These are phyloP conservation scores for Acanthamoeba healyi DNA, from an alignment of 208 protist genomes.

Conservation along the genomic window DNA sequence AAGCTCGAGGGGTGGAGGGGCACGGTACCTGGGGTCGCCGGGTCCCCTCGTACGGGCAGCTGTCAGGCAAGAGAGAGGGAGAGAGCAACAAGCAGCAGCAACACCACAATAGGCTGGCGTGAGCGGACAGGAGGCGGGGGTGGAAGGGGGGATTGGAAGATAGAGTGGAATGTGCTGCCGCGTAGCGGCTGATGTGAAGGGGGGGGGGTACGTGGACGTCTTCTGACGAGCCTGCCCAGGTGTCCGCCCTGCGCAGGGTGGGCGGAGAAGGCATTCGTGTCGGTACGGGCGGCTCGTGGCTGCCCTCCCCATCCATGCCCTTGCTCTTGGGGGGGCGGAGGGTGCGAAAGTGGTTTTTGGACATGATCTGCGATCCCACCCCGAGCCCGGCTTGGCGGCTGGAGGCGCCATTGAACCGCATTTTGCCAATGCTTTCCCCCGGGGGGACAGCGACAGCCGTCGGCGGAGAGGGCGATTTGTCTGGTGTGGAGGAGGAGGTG, in stretches of 20 bases:
- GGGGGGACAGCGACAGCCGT: neutral
- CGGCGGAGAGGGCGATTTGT: neutral
- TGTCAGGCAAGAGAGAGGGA: too few relatives aligned
- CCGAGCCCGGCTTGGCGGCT: neutral
- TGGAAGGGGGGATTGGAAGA: too few relatives aligned
- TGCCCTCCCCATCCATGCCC: neutral
- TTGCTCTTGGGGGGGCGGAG: neutral
- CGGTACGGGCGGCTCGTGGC: neutral
- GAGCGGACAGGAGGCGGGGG: too few relatives aligned
- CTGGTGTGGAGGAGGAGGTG: neutral
- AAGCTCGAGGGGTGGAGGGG: too few relatives aligned
- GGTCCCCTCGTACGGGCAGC: too few relatives aligned
- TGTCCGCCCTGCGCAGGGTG: neutral
- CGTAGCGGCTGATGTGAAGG: neutral
- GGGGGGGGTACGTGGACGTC: neutral
- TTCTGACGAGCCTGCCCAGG: neutral
- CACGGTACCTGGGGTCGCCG: too few relatives aligned
- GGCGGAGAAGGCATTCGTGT: neutral
- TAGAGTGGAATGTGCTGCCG: too few relatives aligned
- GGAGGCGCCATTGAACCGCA: neutral
- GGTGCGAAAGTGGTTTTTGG: constrained; percentile 45
- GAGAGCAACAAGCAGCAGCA: too few relatives aligned
- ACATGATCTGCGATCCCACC: constrained; percentile 21
- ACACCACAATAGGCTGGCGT: too few relatives aligned
- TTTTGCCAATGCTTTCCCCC: too few relatives aligned